Percentiles rank a stretch among this genome's conserved stretches.
These are phyloP conservation scores for Microdochium paspali DNA, from an alignment of 2,329 filamentous ascomycete species.

Conservation along the genomic window DNA sequence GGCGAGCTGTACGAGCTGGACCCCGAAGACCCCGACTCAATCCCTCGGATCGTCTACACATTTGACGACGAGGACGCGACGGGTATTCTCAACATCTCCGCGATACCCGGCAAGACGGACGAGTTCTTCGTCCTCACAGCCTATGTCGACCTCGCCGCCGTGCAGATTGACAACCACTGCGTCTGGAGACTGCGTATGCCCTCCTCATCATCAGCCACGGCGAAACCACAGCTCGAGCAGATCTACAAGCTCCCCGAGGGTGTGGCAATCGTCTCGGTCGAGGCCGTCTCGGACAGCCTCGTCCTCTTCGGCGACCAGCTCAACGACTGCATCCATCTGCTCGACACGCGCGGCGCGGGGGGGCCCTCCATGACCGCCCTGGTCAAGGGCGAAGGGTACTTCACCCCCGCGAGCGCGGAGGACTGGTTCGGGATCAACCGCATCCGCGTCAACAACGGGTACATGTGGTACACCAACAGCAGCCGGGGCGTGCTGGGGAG, in stretches of 20 bases:
- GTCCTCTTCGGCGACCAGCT: neutral
- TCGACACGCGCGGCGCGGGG: neutral
- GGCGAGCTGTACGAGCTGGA: neutral
- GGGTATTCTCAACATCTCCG: neutral
- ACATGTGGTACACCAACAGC: conserved; percentile 1
- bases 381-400: neutral
- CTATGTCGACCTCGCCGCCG: neutral
- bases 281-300: neutral
- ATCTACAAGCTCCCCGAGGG: neutral
- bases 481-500: neutral
- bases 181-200: neutral
- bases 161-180: neutral
- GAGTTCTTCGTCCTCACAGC: neutral
- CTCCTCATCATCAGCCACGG: neutral
- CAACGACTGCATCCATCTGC: neutral
- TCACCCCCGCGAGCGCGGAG: neutral
- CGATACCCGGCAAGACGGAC: neutral
- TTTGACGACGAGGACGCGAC: neutral
- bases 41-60: neutral
- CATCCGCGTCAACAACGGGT: neutral
- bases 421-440: neutral
- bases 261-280: neutral
- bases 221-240: neutral
- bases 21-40: neutral
- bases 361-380: neutral